Percentiles rank a stretch among this genome's conserved stretches.
phyloP scores from a whole-genome alignment of 108 stramenopile species.

The Ochromonas danica region DNA sequence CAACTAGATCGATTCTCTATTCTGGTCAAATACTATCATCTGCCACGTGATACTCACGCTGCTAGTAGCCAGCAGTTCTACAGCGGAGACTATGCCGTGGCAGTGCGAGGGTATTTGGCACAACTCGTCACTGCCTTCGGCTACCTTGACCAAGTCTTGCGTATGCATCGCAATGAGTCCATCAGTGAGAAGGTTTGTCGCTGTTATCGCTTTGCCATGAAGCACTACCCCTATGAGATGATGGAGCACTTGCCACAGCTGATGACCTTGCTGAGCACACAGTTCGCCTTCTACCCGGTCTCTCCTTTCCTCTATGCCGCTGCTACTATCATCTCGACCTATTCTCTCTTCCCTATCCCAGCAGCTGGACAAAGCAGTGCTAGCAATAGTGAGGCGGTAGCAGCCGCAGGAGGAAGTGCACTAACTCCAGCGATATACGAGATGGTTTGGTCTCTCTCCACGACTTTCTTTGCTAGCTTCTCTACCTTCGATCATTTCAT shows the following conservation, averaged over 20 bases:
- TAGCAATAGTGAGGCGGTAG: not conserved
- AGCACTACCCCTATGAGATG: not conserved
- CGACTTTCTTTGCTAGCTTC: not conserved
- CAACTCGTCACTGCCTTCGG: not conserved
- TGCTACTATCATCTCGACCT: not conserved
- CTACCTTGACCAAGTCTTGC: too few relatives aligned
- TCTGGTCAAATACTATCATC: too few relatives aligned
- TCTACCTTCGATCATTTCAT: not conserved
- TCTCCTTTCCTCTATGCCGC: slow-evolving; percentile 26
- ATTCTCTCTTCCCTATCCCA: not conserved
- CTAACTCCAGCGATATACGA: not conserved
- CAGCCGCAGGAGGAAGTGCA: not conserved
- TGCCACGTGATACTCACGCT: not conserved
- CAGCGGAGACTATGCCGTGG: not conserved
- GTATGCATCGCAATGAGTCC: not conserved
- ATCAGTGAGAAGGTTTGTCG: slow-evolving; percentile 30
- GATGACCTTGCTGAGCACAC: not conserved
- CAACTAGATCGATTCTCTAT: too few relatives aligned
- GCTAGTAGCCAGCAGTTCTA: not conserved
- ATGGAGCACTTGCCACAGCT: not conserved
- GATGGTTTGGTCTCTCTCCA: not conserved
- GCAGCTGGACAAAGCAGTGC: too few relatives aligned
- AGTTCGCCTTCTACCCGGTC: not conserved
- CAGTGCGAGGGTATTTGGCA: not conserved
- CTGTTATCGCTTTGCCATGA: slow-evolving; percentile 1